phyloP scores from a whole-genome alignment of 129 eudicot genomes.

The Pulicaria dysenterica region DNA sequence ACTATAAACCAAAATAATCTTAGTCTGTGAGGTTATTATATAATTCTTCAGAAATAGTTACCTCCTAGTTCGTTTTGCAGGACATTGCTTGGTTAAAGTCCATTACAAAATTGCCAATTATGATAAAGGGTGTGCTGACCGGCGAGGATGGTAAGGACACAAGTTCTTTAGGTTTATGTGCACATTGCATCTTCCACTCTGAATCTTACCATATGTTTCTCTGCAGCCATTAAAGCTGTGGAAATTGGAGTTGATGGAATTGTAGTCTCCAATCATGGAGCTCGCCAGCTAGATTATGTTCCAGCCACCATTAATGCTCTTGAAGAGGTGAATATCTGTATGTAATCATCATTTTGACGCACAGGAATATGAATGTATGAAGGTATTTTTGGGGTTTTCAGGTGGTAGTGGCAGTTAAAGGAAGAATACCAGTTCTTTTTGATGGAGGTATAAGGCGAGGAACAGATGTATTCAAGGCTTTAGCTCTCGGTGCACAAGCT shows the following conservation, averaged over 20 bases:
- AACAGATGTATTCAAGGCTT: slow-evolving; percentile 87
- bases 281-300: slow-evolving; percentile 85
- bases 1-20: background rate
- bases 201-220: background rate
- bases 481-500: slow-evolving; percentile 85
- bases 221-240: slow-evolving; percentile 68
- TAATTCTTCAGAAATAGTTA: slow-evolving; percentile 1
- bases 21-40: background rate
- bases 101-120: slow-evolving; percentile 71
- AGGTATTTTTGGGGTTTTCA: slow-evolving; percentile 5
- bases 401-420: slow-evolving; percentile 71
- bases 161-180: slow-evolving; percentile 5
- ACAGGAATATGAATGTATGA: background rate
- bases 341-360: background rate
- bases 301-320: slow-evolving; percentile 77
- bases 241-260: slow-evolving; percentile 85
- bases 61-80: slow-evolving; percentile 42
- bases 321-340: slow-evolving; percentile 59
- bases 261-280: slow-evolving; percentile 87
- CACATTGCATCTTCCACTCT: background rate
- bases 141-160: slow-evolving; percentile 69
- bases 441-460: slow-evolving; percentile 92
- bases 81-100: slow-evolving; percentile 81
- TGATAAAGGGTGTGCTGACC: slow-evolving; percentile 79
- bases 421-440: slow-evolving; percentile 67